Conservation (phyloP, 352 stramenopile species). For the Pythium monospermum region DNA sequence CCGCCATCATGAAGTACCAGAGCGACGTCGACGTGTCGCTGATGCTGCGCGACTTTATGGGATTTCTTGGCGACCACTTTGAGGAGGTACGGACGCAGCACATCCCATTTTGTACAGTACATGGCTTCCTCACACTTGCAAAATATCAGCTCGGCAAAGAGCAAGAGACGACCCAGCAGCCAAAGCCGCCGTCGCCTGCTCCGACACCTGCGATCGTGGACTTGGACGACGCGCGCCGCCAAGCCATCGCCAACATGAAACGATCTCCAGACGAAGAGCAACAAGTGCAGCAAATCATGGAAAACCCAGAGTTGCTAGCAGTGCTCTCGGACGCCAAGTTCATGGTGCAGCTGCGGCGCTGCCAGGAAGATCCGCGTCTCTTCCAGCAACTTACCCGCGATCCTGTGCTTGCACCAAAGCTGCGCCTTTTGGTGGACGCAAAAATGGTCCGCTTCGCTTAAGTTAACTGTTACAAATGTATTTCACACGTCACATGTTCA, state of each 20-base stretch:
- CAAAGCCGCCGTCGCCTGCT: not conserved
- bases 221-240: slow-evolving; percentile 39
- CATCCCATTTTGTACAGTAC: too few relatives aligned
- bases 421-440: slow-evolving; percentile 47
- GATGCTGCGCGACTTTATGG: slow-evolving; percentile 70
- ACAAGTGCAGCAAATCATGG: slow-evolving; percentile 62
- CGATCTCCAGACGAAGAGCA: slow-evolving; percentile 52
- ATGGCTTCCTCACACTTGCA: too few relatives aligned
- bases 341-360: slow-evolving; percentile 48
- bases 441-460: slow-evolving; percentile 54
- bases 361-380: slow-evolving; percentile 31
- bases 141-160: slow-evolving; percentile 36
- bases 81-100: slow-evolving; percentile 62
- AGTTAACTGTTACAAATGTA: slow-evolving; percentile 2
- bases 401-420: slow-evolving; percentile 37
- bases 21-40: slow-evolving; percentile 49
- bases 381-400: slow-evolving; percentile 44
- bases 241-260: slow-evolving; percentile 56
- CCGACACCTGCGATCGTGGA: slow-evolving; percentile 47
- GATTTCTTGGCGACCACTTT: slow-evolving; percentile 68
- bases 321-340: slow-evolving; percentile 52
- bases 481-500: slow-evolving; percentile 4
- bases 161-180: slow-evolving; percentile 12
- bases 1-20: slow-evolving; percentile 60
- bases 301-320: slow-evolving; percentile 54